A percentile compares a stretch with the other conserved stretches of the same genome.
phyloP scores from a whole-genome alignment of 805 yeast species.

The Kuraishia hungarica region DNA sequence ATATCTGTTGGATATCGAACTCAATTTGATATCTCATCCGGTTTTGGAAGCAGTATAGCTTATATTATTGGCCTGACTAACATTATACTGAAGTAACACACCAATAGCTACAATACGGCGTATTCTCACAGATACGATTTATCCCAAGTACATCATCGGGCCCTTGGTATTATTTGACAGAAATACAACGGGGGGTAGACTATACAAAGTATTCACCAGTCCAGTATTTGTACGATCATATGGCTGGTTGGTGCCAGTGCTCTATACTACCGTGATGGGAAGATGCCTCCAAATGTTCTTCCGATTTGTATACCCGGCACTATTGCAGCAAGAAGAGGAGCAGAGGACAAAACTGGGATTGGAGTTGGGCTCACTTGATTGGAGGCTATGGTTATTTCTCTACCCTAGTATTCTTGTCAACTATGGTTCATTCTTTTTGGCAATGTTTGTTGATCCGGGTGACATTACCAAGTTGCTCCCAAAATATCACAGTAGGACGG shows the following conservation, averaged over 20 bases:
- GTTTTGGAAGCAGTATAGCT: neutral
- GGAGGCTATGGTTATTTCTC: slow-evolving; percentile 17
- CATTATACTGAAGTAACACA: neutral
- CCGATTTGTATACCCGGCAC: slow-evolving; percentile 10
- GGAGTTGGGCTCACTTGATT: slow-evolving; percentile 1
- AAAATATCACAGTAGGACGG: neutral
- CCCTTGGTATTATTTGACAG: slow-evolving; percentile 14
- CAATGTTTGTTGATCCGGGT: slow-evolving; percentile 38
- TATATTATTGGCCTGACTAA: neutral
- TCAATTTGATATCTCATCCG: neutral
- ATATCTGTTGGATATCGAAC: neutral
- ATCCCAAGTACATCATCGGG: neutral
- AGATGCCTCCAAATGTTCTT: slow-evolving; percentile 17
- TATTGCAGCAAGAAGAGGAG: neutral
- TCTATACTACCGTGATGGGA: slow-evolving; percentile 28
- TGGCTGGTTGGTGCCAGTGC: slow-evolving; percentile 37
- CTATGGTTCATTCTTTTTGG: slow-evolving; percentile 26
- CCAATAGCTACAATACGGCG: neutral
- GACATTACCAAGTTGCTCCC: slow-evolving; percentile 10
- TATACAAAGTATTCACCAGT: slow-evolving; percentile 8
- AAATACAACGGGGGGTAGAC: slow-evolving; percentile 13
- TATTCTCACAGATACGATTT: slow-evolving; percentile 1
- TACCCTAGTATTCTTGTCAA: slow-evolving; percentile 23
- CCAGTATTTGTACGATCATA: slow-evolving; percentile 8
- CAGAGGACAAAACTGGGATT: slow-evolving; percentile 6